Evolutionary conservation across 1,284 basidiomycete species (phyloP).

Genomic region (Rhodotorula sp.): DNA sequence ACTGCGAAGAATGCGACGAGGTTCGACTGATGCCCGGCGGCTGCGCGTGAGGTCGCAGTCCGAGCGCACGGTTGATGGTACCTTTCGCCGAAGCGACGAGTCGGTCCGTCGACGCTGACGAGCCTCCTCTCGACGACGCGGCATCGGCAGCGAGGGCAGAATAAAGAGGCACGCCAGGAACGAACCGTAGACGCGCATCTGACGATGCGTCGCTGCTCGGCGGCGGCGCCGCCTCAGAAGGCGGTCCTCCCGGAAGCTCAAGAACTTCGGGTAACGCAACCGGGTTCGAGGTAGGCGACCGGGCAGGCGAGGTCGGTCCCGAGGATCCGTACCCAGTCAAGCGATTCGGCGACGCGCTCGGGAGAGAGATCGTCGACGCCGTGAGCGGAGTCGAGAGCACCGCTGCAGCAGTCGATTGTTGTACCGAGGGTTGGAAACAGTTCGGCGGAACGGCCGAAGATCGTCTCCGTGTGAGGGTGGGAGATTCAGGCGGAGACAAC

Average conservation of each 20-base stretch:
- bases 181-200: not conserved
- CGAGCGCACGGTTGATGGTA: constrained; percentile 39
- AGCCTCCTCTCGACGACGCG: not conserved
- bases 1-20: not conserved
- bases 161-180: constrained; percentile 20
- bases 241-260: not conserved
- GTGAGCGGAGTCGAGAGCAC: not conserved
- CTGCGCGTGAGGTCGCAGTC: constrained; percentile 9
- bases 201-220: not conserved
- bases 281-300: not conserved
- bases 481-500: constrained; percentile 16
- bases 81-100: constrained; percentile 4
- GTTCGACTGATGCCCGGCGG: not conserved
- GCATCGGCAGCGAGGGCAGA: not conserved
- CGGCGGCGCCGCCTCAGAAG: not conserved
- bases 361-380: constrained; percentile 6
- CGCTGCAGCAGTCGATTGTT: not conserved
- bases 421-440: not conserved
- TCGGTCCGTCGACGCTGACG: not conserved
- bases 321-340: not conserved
- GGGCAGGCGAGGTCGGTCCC: not conserved
- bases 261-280: not conserved
- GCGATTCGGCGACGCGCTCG: constrained; percentile 1
- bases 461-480: constrained; percentile 8
- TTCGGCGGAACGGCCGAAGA: constrained; percentile 10